A percentile compares a stretch with the other conserved stretches of the same genome.
phyloP scores from a whole-genome alignment of 495 filamentous ascomycete genomes.

The Penicillium macrosclerotiorum region DNA sequence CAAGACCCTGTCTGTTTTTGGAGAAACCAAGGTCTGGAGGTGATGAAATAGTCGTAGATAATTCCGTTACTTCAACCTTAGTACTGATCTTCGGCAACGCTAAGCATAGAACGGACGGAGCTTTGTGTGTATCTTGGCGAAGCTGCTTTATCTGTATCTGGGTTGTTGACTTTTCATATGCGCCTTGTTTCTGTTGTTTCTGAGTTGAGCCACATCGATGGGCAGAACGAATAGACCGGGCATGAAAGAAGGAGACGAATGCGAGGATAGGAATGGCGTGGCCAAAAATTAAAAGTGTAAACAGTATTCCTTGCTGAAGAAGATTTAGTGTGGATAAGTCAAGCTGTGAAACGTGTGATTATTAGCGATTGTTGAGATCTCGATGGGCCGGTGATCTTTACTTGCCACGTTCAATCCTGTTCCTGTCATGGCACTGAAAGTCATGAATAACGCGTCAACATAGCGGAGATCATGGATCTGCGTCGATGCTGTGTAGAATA shows the following conservation, averaged over 20 bases:
- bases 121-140: background rate
- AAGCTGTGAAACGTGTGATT: conserved; percentile 31
- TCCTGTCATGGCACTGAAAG: conserved; percentile 74
- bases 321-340: conserved; percentile 66
- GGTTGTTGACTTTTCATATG: background rate
- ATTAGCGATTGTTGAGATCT: conserved; percentile 6
- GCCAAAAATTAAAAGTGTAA: conserved; percentile 67
- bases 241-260: conserved; percentile 50
- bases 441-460: conserved; percentile 72
- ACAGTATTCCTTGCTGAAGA: conserved; percentile 73
- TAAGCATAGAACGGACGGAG: background rate
- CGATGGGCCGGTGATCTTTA: conserved; percentile 1
- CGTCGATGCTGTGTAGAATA: conserved; percentile 70
- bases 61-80: background rate
- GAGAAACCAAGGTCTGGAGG: background rate
- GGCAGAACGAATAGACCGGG: conserved; percentile 61
- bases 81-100: conserved; percentile 29
- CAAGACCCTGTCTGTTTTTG: no score
- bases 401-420: conserved; percentile 69
- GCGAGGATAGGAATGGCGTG: conserved; percentile 50
- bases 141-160: background rate
- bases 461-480: conserved; percentile 62
- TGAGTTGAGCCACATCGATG: conserved; percentile 54
- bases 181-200: conserved; percentile 9
- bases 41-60: background rate